Base-by-base conservation (phyloP, 2,329 filamentous ascomycete species). In the Colletotrichum brevisporum region DNA sequence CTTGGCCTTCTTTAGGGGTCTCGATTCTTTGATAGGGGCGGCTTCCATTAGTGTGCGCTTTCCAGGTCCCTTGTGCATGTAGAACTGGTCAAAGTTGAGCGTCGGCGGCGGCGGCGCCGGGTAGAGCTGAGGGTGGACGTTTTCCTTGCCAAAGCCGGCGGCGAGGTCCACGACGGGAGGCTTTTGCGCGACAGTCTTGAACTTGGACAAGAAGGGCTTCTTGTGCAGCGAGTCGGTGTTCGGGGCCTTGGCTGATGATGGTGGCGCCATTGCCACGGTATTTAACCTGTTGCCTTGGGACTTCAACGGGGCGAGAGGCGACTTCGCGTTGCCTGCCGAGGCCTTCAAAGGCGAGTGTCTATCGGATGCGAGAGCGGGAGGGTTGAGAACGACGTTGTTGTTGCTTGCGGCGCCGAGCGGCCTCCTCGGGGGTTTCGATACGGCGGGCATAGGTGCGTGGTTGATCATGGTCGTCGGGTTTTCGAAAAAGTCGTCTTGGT, bases 41-140 rank as follows among this genome's bases (percentile, higher is more conserved):
- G 92, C 88, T 60, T 97, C 94, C 79, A 92, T 86, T 51, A 95
- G 83, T 8, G 86, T 83, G 74, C 93, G 90, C 77, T 90, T 90
- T 50, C 82, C 82, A 9, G 83, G 81, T 1, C 83, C 78, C 64
- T 88, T 89, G 68, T 84, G 85, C 64, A 69, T 55, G 66, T 86
- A 88, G 71, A 84, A 85, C 59, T 80, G 83, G 68, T 89, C 86
- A 47, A 88, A 77, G 75, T 83, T 84, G 72, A 85, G 82, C 5
- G 83, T 76, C 1, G 82, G 74, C 16, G 83, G 83, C 1, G 82
- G 74, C 16, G 83, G 83, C 13, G 84, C 83, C 2, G 86, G 83
- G 72, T 84, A 89, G 62, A 87, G 76, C 18, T 83, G 79, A 2
- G 85, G 85, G 52, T 86, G 85, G 27, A 84, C 76, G 71, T 89